phyloP scores from a whole-genome alignment of 2,329 filamentous ascomycete species.

The Verticillium albo-atrum region DNA sequence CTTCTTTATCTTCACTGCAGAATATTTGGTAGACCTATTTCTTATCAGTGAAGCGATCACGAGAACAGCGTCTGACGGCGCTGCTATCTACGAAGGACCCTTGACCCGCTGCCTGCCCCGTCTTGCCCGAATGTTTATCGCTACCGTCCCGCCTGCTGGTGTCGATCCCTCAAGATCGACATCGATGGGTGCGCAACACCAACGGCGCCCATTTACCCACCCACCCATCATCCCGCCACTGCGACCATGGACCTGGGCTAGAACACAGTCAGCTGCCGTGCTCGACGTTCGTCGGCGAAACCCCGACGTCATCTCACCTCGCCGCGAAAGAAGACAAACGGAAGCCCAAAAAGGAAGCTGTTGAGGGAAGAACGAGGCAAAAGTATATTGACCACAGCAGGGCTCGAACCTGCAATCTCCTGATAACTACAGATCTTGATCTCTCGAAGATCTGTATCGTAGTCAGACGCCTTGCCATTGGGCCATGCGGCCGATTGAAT shows the following conservation, averaged over 20 bases:
- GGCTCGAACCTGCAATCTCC: constrained; percentile 14
- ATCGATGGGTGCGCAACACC: background rate
- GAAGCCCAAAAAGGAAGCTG: background rate
- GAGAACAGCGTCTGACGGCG: background rate
- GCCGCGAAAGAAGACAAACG: background rate
- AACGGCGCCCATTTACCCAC: background rate
- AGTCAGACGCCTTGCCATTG: constrained; percentile 40
- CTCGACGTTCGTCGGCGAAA: background rate
- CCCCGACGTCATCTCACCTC: background rate
- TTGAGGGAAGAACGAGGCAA: background rate
- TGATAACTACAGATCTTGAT: background rate
- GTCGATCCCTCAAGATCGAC: background rate
- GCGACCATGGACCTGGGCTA: background rate
- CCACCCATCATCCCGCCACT: background rate
- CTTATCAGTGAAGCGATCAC: background rate
- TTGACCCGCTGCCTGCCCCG: background rate
- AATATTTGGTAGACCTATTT: background rate
- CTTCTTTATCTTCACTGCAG: background rate
- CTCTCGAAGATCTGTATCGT: constrained; percentile 18
- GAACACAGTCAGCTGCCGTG: background rate
- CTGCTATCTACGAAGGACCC: background rate
- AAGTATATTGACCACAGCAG: constrained; percentile 5
- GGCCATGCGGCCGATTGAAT: constrained; percentile 18
- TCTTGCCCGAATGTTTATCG: background rate
- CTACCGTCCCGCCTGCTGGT: background rate